phyloP scores from a whole-genome alignment of 495 filamentous ascomycete genomes.

The Margaritispora aquatica region DNA sequence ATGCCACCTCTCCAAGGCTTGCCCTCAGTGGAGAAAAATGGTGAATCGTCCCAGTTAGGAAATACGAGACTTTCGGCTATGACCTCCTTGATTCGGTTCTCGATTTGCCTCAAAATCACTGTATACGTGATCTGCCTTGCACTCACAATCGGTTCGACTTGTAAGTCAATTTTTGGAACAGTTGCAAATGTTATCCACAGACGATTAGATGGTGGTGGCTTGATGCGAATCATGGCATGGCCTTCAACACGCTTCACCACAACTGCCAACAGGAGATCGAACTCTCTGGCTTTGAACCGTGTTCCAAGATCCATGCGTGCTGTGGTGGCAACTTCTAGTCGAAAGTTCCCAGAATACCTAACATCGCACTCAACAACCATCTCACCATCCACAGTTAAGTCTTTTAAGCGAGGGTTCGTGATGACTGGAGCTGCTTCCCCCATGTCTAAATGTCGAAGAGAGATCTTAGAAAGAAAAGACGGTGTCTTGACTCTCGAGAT shows the following conservation, averaged over 20 bases:
- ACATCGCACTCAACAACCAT: constrained; percentile 80
- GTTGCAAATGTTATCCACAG: constrained; percentile 91
- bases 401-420: constrained; percentile 82
- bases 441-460: constrained; percentile 74
- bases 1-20: constrained; percentile 83
- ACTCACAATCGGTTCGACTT: constrained; percentile 91
- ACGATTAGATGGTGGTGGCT: constrained; percentile 91
- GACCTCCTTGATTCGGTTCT: constrained; percentile 88
- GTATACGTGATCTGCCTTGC: constrained; percentile 91
- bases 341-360: constrained; percentile 82
- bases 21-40: constrained; percentile 72
- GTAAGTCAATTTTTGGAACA: constrained; percentile 86
- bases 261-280: constrained; percentile 81
- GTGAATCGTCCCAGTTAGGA: constrained; percentile 92
- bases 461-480: constrained; percentile 76
- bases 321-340: constrained; percentile 80
- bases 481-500: constrained; percentile 91
- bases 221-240: constrained; percentile 77
- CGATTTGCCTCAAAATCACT: constrained; percentile 85
- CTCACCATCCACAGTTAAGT: constrained; percentile 87
- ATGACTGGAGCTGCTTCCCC: constrained; percentile 84
- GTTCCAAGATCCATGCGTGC: constrained; percentile 84
- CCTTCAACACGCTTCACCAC: constrained; percentile 82
- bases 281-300: constrained; percentile 84
- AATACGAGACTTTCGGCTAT: constrained; percentile 88